Evolutionary conservation across 129 eudicot genomes (phyloP), one percentile per base, ranked within the genome.

Genomic region (Pittosporum tobira): DNA sequence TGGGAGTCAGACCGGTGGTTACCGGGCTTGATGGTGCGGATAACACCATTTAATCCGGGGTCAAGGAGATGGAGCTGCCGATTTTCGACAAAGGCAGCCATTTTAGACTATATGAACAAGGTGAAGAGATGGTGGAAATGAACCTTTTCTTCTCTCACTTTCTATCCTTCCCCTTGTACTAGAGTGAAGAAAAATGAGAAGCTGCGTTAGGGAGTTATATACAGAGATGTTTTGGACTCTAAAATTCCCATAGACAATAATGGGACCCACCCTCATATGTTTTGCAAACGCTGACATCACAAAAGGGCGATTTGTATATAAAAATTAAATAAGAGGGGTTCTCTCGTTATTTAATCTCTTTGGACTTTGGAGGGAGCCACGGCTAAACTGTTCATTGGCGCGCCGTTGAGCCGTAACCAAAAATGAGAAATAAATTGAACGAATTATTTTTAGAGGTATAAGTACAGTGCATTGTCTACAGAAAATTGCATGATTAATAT

Each of bases 31-130:
- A 51, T 51, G 50, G 34, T 20, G 18, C 71, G 71, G 6, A 63
- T 63, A 4, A 73, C 76, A 1, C 72, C 83, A 36, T 73, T 15
- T 31, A 55, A 15, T 15, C 79, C 70, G n/a, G 61, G 78, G 16
- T 83, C 84, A 28, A 66, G 77, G 57, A 54, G 74, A 31, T 29
- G 58, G 40, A 76, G 78, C 59, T 69, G 97, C 62, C 94, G 78
- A 76, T 87, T 86, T 53, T 90, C 94, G 26, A 90, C 95, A 5
- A 82, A 90, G 48, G 97, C 77, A 63, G 97, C 95, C 97, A 89
- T 85, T 25, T 59, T 21, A 15, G 61, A 40, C 2, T 9, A 9
- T 51, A 14, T 26, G 46, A 9, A 20, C 14, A 36, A 9, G 57
- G 18, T 26, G 46, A 9, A 20, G 18, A 36, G 26, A 27, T 0